Evolutionary conservation across 1,139 yeast species (phyloP).

Genomic region (Taphrina populina): DNA sequence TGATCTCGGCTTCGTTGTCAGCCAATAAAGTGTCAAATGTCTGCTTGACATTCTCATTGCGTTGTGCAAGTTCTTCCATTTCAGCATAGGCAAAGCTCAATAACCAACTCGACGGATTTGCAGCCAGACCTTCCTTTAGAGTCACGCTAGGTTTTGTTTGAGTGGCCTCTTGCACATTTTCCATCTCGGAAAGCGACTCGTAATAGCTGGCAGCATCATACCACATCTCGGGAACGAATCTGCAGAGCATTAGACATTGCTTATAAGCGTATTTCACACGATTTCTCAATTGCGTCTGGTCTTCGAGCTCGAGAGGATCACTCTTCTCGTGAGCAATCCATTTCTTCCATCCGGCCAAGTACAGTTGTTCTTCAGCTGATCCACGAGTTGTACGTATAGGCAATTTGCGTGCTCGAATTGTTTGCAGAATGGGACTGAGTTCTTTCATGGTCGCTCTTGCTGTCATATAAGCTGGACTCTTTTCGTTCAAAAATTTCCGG

Average conservation of each 20-base stretch:
- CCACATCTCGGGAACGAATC: conserved; percentile 84
- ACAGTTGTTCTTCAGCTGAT: conserved; percentile 48
- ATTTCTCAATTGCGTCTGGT: conserved; percentile 47
- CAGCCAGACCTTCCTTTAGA: conserved; percentile 56
- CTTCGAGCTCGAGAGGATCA: conserved; percentile 62
- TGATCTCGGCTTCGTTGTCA: conserved; percentile 40
- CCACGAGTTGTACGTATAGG: conserved; percentile 48
- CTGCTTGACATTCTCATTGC: conserved; percentile 55
- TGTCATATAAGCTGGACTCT: conserved; percentile 82
- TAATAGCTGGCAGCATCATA: conserved; percentile 59
- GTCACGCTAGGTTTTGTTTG: conserved; percentile 41
- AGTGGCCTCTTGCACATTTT: conserved; percentile 42
- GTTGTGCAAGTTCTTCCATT: conserved; percentile 60
- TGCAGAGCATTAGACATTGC: conserved; percentile 66
- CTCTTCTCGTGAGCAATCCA: conserved; percentile 80
- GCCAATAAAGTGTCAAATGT: conserved; percentile 55
- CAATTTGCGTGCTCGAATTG: conserved; percentile 49
- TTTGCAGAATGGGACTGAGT: conserved; percentile 59
- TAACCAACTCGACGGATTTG: conserved; percentile 72
- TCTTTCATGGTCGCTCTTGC: conserved; percentile 79
- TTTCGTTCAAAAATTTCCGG: conserved; percentile 78
- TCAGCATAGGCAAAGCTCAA: conserved; percentile 70
- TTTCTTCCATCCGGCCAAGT: conserved; percentile 57
- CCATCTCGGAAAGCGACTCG: conserved; percentile 41
- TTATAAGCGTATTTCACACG: conserved; percentile 73